Evolutionary conservation across 345 rosid genomes (phyloP).

Genomic region (Corymbia maculata): DNA sequence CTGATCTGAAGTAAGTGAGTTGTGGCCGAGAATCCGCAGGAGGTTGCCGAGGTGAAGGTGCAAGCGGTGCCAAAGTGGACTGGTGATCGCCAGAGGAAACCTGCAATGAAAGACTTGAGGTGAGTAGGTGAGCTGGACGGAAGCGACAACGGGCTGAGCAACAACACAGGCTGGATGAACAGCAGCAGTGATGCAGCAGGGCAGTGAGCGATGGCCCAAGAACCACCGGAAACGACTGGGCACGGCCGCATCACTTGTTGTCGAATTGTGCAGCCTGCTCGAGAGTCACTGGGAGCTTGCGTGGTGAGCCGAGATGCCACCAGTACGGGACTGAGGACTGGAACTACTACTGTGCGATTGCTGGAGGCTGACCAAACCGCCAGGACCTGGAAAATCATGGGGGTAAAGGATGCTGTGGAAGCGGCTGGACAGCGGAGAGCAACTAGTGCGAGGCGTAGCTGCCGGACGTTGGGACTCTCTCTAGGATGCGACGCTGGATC

Average conservation of each 20-base stretch:
- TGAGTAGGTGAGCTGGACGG: neutral
- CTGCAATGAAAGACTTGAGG: neutral
- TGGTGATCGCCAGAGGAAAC: neutral
- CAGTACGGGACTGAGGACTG: too few relatives aligned
- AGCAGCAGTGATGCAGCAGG: neutral
- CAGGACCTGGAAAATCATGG: too few relatives aligned
- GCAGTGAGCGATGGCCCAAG: neutral
- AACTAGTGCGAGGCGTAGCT: too few relatives aligned
- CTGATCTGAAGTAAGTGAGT: neutral
- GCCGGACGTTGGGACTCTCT: too few relatives aligned
- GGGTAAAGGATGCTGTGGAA: too few relatives aligned
- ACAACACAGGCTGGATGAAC: neutral
- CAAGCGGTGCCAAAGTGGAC: rapidly evolving
- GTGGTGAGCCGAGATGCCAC: too few relatives aligned
- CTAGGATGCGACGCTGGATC: too few relatives aligned
- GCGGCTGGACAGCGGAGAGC: too few relatives aligned
- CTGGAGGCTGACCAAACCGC: too few relatives aligned
- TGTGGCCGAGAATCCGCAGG: rapidly evolving
- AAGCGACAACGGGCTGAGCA: neutral
- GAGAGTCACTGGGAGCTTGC: neutral
- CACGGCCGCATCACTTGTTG: neutral
- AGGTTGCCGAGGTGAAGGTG: neutral
- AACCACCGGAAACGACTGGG: neutral
- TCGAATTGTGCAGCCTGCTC: neutral
- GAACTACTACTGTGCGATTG: too few relatives aligned